phyloP scores from a whole-genome alignment of 495 filamentous ascomycete species.

The Aspergillus bridgeri region DNA sequence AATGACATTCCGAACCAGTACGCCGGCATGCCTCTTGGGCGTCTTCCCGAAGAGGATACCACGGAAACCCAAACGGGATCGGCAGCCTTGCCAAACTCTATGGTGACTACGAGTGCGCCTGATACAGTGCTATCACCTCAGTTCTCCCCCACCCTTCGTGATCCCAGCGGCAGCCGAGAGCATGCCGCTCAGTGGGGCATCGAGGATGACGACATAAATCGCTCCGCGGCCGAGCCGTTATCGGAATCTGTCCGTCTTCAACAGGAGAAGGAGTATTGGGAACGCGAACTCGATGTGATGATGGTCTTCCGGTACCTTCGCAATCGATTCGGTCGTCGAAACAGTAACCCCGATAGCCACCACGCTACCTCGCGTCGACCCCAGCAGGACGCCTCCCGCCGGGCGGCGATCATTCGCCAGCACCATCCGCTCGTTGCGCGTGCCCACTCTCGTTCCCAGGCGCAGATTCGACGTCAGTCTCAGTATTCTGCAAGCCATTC shows the following conservation, averaged over 20 bases:
- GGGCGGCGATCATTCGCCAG: constrained; percentile 77
- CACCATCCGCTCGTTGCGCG: constrained; percentile 79
- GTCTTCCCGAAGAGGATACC: constrained; percentile 26
- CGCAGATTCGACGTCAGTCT: constrained; percentile 51
- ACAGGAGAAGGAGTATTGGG: constrained; percentile 74
- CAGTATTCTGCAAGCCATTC: constrained; percentile 43
- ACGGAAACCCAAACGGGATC: constrained; percentile 16
- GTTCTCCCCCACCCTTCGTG: constrained; percentile 45
- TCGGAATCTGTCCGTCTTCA: constrained; percentile 34
- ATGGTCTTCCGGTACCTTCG: constrained; percentile 85
- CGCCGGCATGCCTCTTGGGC: constrained; percentile 49
- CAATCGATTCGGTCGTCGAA: constrained; percentile 60
- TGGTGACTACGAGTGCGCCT: constrained; percentile 19
- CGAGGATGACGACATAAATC: constrained; percentile 52
- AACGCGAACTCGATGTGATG: constrained; percentile 76
- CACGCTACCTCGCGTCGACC: constrained; percentile 35
- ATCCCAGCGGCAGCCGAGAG: constrained; percentile 26
- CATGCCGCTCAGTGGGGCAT: constrained; percentile 66
- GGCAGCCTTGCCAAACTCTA: constrained; percentile 14
- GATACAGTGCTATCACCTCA: constrained; percentile 39
- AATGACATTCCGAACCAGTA: constrained; percentile 45
- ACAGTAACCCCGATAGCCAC: constrained; percentile 35
- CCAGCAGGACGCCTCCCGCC: constrained; percentile 64
- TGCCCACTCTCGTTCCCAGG: constrained; percentile 40
- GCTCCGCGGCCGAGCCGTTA: constrained; percentile 24